Base-by-base conservation (phyloP, 2,329 filamentous ascomycete genomes). In the Scytalidium sp. region DNA sequence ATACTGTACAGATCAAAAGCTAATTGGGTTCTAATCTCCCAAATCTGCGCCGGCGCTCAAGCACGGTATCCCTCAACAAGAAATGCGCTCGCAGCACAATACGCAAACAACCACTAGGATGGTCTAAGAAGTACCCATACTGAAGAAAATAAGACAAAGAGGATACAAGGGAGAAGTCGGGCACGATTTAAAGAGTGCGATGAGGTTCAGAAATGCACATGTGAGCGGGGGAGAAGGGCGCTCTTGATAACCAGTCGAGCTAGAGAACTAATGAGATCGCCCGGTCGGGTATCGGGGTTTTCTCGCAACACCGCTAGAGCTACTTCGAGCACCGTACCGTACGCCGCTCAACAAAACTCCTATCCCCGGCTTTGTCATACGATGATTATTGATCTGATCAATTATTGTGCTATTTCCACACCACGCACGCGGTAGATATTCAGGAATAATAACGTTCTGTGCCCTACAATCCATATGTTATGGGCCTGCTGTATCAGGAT, bases 61-160 rank as follows among this genome's bases (percentile, higher is more conserved):
- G 5, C 13, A 36, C 17, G 17, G 32, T 10, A n/a, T 15, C 11
- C 8, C 5, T 36, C 8, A 29, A 29, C 25, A 29, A 13, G 7
- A 29, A 15, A 36, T 15, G 15, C 32, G 13, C 8, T n/a, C 17
- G 17, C 32, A 36, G 32, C 7, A 36, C 32, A 36, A n/a, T 15
- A 6, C 32, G 15, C 32, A 36, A 8, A 36, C 32, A n/a, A 36
- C 13, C 6, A 15, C 32, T 7, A n/a, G n/a, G n/a, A 36, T 36
- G 13, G 11, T 17, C 47, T 58, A 62, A 44, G 52, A 60, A 49
- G 60, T 55, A 53, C 58, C 57, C 59, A 62, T 62, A 22, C 19
- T 54, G 54, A 57, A 40, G 41, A 29, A 22, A 29, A 8, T 25
- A 19, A 19, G 42, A 40, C 19, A 41, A 27, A 29, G 42, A 45